A percentile compares a stretch with the other conserved stretches of the same genome.
phyloP scores from a whole-genome alignment of 2,329 filamentous ascomycete species.

The Colletotrichum sp. region DNA sequence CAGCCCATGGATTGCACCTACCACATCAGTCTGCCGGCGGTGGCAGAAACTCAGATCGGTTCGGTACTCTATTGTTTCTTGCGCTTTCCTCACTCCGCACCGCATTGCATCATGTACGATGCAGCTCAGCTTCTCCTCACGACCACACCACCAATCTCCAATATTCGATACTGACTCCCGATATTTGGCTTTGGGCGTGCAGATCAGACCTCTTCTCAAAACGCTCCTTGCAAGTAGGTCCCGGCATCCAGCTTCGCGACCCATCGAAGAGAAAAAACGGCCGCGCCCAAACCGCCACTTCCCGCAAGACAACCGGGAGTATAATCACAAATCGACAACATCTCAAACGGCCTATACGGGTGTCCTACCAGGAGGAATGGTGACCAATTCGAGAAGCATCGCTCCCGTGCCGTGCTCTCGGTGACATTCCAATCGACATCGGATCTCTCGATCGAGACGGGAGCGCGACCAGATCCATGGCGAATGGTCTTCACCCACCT shows the following conservation, averaged over 20 bases:
- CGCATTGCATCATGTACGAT: background rate
- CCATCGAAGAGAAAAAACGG: background rate
- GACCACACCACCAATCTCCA: background rate
- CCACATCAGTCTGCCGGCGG: background rate
- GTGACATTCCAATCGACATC: background rate
- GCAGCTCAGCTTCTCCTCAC: background rate
- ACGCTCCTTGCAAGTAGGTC: background rate
- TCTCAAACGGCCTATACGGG: background rate
- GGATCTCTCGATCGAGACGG: background rate
- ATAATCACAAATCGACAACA: background rate
- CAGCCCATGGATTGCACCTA: background rate
- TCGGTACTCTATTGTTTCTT: background rate
- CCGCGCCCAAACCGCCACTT: background rate
- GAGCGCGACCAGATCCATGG: background rate
- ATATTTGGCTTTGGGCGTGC: background rate
- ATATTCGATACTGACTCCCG: background rate
- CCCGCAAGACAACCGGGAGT: background rate
- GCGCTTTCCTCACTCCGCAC: background rate
- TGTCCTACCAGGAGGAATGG: background rate
- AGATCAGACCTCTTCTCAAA: background rate
- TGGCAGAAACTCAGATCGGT: background rate
- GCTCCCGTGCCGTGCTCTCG: background rate
- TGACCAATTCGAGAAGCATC: background rate
- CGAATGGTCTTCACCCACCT: background rate
- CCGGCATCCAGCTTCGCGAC: background rate